Percentiles rank a stretch among this genome's conserved stretches.
phyloP scores from a whole-genome alignment of 169 alveolate genomes.

The Plasmodium knowlesi region DNA sequence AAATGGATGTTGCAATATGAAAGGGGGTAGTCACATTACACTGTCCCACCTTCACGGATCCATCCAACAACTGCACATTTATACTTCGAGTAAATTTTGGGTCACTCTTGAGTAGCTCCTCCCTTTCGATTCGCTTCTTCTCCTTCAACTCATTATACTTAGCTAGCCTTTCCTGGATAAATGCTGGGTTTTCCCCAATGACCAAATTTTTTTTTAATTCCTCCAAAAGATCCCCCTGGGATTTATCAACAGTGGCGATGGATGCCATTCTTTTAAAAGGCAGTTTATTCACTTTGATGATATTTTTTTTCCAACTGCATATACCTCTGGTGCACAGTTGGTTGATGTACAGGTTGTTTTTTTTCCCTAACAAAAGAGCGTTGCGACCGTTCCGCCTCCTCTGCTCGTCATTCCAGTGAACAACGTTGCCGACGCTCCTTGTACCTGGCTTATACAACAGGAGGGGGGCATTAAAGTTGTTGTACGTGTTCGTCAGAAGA shows the following conservation, averaged over 20 bases:
- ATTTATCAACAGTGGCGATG: background rate
- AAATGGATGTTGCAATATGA: conserved; percentile 91
- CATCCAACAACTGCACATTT: conserved; percentile 92
- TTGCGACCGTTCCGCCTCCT: background rate
- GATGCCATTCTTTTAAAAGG: background rate
- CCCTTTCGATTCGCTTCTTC: conserved; percentile 74
- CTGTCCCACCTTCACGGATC: conserved; percentile 89
- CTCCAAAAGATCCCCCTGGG: background rate
- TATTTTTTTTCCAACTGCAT: background rate
- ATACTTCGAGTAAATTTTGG: conserved; percentile 86
- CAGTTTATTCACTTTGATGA: background rate
- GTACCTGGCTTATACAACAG: background rate
- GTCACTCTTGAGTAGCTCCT: conserved; percentile 31
- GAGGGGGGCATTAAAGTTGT: background rate
- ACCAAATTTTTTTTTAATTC: background rate
- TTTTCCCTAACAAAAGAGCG: background rate
- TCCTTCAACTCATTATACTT: conserved; percentile 48
- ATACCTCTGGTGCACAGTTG: background rate
- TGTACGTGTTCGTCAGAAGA: conserved; percentile 10
- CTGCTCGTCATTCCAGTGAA: background rate
- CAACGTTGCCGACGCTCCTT: background rate
- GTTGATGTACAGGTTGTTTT: background rate
- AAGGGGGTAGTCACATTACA: conserved; percentile 93
- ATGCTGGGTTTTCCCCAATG: conserved; percentile 16
- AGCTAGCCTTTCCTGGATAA: conserved; percentile 34